Evolutionary conservation across 1,284 basidiomycete species (phyloP).

Genomic region (Ceratobasidium sp.): DNA sequence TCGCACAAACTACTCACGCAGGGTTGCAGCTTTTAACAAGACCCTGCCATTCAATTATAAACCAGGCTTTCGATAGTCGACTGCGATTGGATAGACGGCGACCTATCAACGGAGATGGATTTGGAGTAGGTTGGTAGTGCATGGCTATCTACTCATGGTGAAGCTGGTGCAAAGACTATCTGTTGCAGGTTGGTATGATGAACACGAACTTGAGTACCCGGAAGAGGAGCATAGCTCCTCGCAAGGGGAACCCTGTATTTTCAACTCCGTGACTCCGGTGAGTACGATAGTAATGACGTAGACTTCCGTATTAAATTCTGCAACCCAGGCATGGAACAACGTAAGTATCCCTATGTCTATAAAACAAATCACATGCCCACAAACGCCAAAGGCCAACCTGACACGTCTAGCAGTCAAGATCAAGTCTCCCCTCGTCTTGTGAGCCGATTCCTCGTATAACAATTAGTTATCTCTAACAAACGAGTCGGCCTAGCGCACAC

Average conservation of each 20-base stretch:
- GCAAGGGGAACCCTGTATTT: constrained; percentile 79
- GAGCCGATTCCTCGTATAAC: constrained; percentile 49
- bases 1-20: constrained; percentile 37
- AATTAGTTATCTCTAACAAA: neutral
- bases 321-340: constrained; percentile 88
- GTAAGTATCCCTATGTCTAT: neutral
- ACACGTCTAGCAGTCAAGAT: constrained; percentile 91
- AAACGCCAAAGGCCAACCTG: constrained; percentile 65
- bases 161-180: neutral
- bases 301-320: neutral
- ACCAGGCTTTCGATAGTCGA: constrained; percentile 92
- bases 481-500: constrained; percentile 66
- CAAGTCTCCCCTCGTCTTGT: constrained; percentile 92
- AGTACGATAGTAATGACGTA: constrained; percentile 47
- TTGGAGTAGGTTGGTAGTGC: constrained; percentile 83
- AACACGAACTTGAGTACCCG: constrained; percentile 76
- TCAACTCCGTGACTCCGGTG: constrained; percentile 94
- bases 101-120: constrained; percentile 95
- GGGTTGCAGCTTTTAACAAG: constrained; percentile 75
- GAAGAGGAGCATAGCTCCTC: constrained; percentile 19
- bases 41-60: constrained; percentile 94
- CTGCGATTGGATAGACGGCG: constrained; percentile 78
- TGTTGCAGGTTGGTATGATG: constrained; percentile 79
- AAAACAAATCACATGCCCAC: neutral
- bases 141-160: neutral